A percentile compares a stretch with the other conserved stretches of the same genome.
Evolutionary conservation across 176 grass and related monocot genomes (phyloP).

Genomic region (Dendrocalamus sinicus): DNA sequence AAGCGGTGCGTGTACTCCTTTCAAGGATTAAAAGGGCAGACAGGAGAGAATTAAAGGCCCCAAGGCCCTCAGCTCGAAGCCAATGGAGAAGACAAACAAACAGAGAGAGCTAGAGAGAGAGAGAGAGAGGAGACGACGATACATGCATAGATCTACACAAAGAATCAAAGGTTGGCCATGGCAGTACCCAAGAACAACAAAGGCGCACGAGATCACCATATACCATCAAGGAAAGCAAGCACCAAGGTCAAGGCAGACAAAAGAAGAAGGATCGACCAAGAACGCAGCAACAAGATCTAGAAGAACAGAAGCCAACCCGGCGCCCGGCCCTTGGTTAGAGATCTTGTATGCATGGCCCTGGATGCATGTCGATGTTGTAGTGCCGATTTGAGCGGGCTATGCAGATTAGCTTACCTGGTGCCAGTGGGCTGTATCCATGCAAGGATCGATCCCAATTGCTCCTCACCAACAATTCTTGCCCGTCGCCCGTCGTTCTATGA

Average conservation of each 20-base stretch:
- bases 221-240: conserved; percentile 34
- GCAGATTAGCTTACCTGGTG: conserved; percentile 62
- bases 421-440: conserved; percentile 90
- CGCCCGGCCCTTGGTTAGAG: conserved; percentile 11
- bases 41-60: conserved; percentile 73
- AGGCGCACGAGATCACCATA: conserved; percentile 41
- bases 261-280: conserved; percentile 27
- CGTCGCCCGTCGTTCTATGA: neutral
- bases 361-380: neutral
- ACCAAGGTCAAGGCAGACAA: conserved; percentile 37
- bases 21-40: conserved; percentile 81
- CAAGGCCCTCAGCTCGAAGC: conserved; percentile 58
- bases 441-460: conserved; percentile 51
- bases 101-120: neutral
- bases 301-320: conserved; percentile 34
- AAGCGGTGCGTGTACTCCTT: conserved; percentile 79
- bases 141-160: conserved; percentile 59
- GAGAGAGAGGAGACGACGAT: conserved; percentile 47
- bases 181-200: conserved; percentile 51
- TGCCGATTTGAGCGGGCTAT: conserved; percentile 28
- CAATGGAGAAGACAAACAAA: conserved; percentile 68
- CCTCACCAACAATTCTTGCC: conserved; percentile 21
- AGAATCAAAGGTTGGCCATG: conserved; percentile 60
- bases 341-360: conserved; percentile 36
- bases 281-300: conserved; percentile 48